Evolutionary conservation across 345 rosid species (phyloP).

Genomic region (Chamaenerion angustifolium): DNA sequence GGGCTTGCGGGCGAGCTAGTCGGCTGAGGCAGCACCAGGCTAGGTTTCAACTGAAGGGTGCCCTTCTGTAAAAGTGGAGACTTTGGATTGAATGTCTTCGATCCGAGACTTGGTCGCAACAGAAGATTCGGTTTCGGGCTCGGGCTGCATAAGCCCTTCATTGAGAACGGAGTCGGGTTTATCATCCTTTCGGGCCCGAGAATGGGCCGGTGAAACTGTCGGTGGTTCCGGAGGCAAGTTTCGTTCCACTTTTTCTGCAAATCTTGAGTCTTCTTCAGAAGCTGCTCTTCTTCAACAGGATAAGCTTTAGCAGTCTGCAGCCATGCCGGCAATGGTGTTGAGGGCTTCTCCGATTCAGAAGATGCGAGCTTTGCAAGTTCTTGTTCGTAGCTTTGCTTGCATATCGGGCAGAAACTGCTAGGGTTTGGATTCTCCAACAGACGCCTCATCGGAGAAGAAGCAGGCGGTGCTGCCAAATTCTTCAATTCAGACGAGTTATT

Average conservation of each 20-base stretch:
- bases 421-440: slow-evolving; percentile 38
- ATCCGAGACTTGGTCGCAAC: slow-evolving; percentile 44
- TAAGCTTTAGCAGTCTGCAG: slow-evolving; percentile 51
- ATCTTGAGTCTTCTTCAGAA: slow-evolving; percentile 35
- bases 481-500: slow-evolving; percentile 46
- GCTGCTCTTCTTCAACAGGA: slow-evolving; percentile 35
- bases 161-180: slow-evolving; percentile 28
- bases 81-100: slow-evolving; percentile 15
- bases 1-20: slow-evolving; percentile 52
- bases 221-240: slow-evolving; percentile 49
- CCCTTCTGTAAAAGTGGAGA: slow-evolving; percentile 26
- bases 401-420: slow-evolving; percentile 48
- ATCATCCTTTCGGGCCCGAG: slow-evolving; percentile 26
- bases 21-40: slow-evolving; percentile 5
- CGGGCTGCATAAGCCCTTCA: slow-evolving; percentile 34
- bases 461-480: slow-evolving; percentile 25
- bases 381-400: slow-evolving; percentile 51
- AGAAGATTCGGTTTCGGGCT: slow-evolving; percentile 18
- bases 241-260: slow-evolving; percentile 80
- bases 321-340: slow-evolving; percentile 55
- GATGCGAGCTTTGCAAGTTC: slow-evolving; percentile 33
- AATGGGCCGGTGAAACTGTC: slow-evolving; percentile 34
- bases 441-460: slow-evolving; percentile 16
- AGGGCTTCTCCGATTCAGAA: slow-evolving; percentile 26
- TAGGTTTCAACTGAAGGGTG: slow-evolving; percentile 21